Conservation (phyloP, 805 yeast genomes). For the Blastobotrys mokoenaii region DNA sequence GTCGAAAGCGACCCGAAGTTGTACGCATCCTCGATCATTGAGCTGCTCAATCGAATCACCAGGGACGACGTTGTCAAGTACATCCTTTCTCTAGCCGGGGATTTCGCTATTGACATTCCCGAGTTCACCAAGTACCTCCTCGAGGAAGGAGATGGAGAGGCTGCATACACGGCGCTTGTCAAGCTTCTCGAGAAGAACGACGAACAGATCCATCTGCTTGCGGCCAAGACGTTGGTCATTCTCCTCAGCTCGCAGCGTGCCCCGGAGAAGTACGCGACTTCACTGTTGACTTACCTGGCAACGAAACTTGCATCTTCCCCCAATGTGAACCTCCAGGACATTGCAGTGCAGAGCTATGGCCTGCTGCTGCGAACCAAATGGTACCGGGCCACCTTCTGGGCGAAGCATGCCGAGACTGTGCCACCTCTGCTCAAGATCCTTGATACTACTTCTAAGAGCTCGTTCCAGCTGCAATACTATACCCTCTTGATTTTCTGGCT, state of each 20-base stretch:
- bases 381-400: constrained; percentile 48
- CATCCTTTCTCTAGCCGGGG: constrained; percentile 53
- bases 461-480: constrained; percentile 78
- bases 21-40: constrained; percentile 48
- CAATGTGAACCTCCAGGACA: constrained; percentile 45
- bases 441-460: constrained; percentile 33
- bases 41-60: constrained; percentile 43
- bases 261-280: constrained; percentile 31
- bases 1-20: constrained; percentile 34
- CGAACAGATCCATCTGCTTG: constrained; percentile 46
- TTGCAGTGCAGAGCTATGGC: constrained; percentile 57
- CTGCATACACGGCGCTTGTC: constrained; percentile 40
- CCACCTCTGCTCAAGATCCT: constrained; percentile 45
- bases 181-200: constrained; percentile 48
- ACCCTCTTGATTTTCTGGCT: constrained; percentile 77
- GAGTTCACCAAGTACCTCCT: constrained; percentile 32
- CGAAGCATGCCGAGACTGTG: constrained; percentile 33
- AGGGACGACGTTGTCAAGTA: constrained; percentile 62
- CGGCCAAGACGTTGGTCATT: constrained; percentile 45
- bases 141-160: constrained; percentile 34
- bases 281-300: constrained; percentile 29
- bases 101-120: constrained; percentile 32
- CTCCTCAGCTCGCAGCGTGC: constrained; percentile 31
- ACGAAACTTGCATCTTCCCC: constrained; percentile 29
- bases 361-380: constrained; percentile 46